These are phyloP conservation scores for Hydrangea macrophylla DNA, from an alignment of 148 eudicot genomes.

Conservation along the genomic window DNA sequence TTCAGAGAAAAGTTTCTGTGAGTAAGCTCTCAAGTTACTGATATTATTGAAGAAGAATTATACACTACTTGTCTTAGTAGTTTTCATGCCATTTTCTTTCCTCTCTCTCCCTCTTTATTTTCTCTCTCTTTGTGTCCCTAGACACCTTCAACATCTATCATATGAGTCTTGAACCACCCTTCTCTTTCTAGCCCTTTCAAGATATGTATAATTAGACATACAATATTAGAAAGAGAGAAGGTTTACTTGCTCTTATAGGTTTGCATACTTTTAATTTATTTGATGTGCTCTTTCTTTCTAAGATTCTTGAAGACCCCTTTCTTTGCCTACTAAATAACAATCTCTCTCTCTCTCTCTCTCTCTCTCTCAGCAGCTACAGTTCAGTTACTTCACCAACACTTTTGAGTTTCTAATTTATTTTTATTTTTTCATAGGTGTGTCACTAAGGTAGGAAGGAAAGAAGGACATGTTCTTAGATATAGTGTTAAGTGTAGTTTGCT, in stretches of 20 bases:
- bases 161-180: conserved; percentile 3
- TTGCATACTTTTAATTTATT: background rate
- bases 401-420: background rate
- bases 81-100: background rate
- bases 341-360: background rate
- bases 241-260: background rate
- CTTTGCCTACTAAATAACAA: background rate
- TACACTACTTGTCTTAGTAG: background rate
- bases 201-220: background rate
- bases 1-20: background rate
- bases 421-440: background rate
- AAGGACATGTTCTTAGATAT: conserved; percentile 3
- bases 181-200: conserved; percentile 4
- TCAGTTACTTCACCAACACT: background rate
- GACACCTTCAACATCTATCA: background rate
- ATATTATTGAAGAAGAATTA: background rate
- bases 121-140: background rate
- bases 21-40: background rate
- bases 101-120: background rate
- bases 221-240: background rate
- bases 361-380: background rate
- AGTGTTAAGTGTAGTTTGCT: conserved; percentile 13
- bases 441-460: background rate
- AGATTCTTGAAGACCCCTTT: background rate
- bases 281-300: background rate